A percentile compares a stretch with the other conserved stretches of the same genome.
phyloP scores from a whole-genome alignment of 2,329 filamentous ascomycete species.

The Alternaria arbusti region DNA sequence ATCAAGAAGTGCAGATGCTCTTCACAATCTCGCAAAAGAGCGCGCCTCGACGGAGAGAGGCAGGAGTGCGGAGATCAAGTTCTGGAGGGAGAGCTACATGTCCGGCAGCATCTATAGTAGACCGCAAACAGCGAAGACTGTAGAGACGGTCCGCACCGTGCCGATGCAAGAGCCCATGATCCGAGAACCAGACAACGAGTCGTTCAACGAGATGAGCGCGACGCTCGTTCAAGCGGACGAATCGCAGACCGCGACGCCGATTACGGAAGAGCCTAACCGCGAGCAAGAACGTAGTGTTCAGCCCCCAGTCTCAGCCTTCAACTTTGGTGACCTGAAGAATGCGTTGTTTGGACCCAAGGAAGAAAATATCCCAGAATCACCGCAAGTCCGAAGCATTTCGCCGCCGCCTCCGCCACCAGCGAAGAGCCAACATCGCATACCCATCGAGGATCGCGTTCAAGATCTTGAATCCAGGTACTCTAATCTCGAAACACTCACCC shows the following conservation, averaged over 20 bases:
- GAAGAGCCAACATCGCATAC: slow-evolving; percentile 26
- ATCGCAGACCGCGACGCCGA: slow-evolving; percentile 16
- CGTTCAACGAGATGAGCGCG: slow-evolving; percentile 31
- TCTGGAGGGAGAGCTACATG: slow-evolving; percentile 44
- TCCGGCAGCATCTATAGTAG: slow-evolving; percentile 44
- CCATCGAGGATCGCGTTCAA: slow-evolving; percentile 45
- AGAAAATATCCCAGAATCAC: slow-evolving; percentile 15
- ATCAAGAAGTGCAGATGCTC: slow-evolving; percentile 48
- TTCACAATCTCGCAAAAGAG: slow-evolving; percentile 40
- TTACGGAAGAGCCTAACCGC: slow-evolving; percentile 1
- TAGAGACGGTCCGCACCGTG: slow-evolving; percentile 38
- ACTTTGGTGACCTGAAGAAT: slow-evolving; percentile 44
- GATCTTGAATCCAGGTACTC: slow-evolving; percentile 40
- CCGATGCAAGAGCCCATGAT: slow-evolving; percentile 29
- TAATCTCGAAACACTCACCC: slow-evolving; percentile 39
- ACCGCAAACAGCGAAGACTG: slow-evolving; percentile 43
- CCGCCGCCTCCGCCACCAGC: slow-evolving; percentile 12
- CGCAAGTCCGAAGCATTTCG: slow-evolving; percentile 16
- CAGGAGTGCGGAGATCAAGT: slow-evolving; percentile 45
- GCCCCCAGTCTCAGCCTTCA: slow-evolving; percentile 42
- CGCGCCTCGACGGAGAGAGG: slow-evolving; percentile 32
- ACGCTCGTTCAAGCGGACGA: slow-evolving; percentile 31
- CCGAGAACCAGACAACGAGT: slow-evolving; percentile 22
- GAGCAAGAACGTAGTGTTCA: slow-evolving; percentile 4
- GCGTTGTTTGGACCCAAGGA: slow-evolving; percentile 26